Conservation (phyloP, 495 filamentous ascomycete species). For the Penicillium angulare region DNA sequence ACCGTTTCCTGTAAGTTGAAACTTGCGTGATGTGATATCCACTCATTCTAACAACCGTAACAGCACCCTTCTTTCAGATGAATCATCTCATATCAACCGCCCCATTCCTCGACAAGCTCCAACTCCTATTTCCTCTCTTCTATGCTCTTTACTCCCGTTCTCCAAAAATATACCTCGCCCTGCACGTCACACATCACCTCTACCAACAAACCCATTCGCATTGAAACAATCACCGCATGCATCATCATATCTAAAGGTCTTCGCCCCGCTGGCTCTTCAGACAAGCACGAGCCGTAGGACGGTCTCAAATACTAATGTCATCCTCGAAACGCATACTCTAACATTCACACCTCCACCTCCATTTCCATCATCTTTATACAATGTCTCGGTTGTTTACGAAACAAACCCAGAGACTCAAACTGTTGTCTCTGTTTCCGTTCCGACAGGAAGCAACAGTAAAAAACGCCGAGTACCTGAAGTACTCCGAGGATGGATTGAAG, state of each 20-base stretch:
- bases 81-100: conserved; percentile 20
- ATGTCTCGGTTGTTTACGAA: conserved; percentile 37
- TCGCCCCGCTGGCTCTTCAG: conserved; percentile 37
- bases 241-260: conserved; percentile 35
- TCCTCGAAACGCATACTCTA: conserved; percentile 38
- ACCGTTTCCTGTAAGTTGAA: conserved; percentile 32
- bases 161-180: conserved; percentile 29
- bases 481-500: conserved; percentile 42
- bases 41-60: conserved; percentile 13
- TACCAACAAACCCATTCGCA: conserved; percentile 37
- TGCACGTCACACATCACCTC: conserved; percentile 18
- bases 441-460: conserved; percentile 17
- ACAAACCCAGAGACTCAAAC: conserved; percentile 39
- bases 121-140: conserved; percentile 36
- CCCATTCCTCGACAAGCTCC: conserved; percentile 9
- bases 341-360: conserved; percentile 36
- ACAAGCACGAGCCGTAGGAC: conserved; percentile 24
- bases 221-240: conserved; percentile 28
- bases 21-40: not conserved
- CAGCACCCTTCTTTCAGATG: conserved; percentile 28
- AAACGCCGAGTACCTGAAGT: conserved; percentile 28
- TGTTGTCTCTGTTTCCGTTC: conserved; percentile 31
- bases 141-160: conserved; percentile 43
- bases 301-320: conserved; percentile 3
- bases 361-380: conserved; percentile 38